Conservation (phyloP, 108 stramenopile species). For the Nannochloropsis salina region DNA sequence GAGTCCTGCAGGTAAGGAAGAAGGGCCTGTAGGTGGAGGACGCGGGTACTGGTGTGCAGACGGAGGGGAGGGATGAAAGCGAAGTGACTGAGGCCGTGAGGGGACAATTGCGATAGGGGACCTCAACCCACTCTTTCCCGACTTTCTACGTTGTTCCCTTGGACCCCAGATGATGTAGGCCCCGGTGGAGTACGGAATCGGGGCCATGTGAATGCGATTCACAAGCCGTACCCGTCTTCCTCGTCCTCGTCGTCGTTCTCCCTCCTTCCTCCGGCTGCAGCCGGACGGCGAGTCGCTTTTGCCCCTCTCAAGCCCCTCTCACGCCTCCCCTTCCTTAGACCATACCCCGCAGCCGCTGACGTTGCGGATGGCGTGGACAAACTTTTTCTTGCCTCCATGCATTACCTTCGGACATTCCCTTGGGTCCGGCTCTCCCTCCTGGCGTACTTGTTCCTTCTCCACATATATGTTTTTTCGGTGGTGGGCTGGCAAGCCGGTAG, state of each 20-base stretch:
- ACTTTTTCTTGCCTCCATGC: not conserved
- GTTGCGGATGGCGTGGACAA: not conserved
- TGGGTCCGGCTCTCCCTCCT: not conserved
- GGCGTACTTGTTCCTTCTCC: not conserved
- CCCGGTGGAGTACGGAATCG: no score
- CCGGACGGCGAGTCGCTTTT: not conserved
- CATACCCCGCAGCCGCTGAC: not conserved
- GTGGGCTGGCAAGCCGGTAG: not conserved
- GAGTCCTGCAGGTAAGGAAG: no score
- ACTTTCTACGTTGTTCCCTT: no score
- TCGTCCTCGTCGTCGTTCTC: not conserved
- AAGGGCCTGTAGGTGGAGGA: no score
- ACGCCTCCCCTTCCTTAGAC: not conserved
- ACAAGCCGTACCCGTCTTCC: not conserved
- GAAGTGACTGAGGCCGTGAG: no score
- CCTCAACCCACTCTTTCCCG: no score
- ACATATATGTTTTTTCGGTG: not conserved
- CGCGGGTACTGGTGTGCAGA: no score
- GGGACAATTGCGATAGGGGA: no score
- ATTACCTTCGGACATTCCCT: not conserved
- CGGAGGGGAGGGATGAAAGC: no score
- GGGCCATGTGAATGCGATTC: no score
- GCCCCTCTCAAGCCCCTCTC: not conserved
- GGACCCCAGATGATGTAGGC: no score
- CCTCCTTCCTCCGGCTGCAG: not conserved